Percentiles rank a stretch among this genome's conserved stretches.
phyloP scores from a whole-genome alignment of 768 basidiomycete genomes.

The Boletus tylopilopsis region DNA sequence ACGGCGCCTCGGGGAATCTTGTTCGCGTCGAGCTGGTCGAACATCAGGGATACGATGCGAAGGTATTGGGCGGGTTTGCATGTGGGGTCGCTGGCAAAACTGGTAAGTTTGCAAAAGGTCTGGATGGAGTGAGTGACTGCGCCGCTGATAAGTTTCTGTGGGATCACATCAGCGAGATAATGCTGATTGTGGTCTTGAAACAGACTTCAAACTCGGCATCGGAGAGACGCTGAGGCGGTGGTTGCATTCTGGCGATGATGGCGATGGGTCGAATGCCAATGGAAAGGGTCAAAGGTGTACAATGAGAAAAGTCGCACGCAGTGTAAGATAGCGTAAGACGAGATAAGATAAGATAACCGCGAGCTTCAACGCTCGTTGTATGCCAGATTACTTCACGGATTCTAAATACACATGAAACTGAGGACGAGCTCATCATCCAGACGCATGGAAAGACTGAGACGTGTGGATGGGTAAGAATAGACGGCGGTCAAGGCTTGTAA shows the following conservation, averaged over 20 bases:
- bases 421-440: no score
- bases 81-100: constrained; percentile 7
- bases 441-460: no score
- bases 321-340: no score
- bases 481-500: no score
- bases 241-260: not conserved
- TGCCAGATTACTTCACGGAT: no score
- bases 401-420: no score
- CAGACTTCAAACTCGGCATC: constrained; percentile 23
- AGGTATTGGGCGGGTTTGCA: constrained; percentile 22
- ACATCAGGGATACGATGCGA: constrained; percentile 20
- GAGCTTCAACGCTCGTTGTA: no score
- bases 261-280: not conserved
- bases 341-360: no score
- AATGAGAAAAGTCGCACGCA: constrained; percentile 8
- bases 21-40: constrained; percentile 15
- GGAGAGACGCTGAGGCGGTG: not conserved
- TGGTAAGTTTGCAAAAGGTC: constrained; percentile 12
- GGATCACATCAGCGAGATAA: not conserved
- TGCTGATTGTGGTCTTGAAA: not conserved
- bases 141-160: constrained; percentile 15
- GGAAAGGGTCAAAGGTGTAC: no score
- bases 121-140: constrained; percentile 10
- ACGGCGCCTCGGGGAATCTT: constrained; percentile 16
- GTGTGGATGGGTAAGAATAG: no score